These are phyloP conservation scores for Neonectria sp. DNA, from an alignment of 2,329 filamentous ascomycete species.

Conservation along the genomic window DNA sequence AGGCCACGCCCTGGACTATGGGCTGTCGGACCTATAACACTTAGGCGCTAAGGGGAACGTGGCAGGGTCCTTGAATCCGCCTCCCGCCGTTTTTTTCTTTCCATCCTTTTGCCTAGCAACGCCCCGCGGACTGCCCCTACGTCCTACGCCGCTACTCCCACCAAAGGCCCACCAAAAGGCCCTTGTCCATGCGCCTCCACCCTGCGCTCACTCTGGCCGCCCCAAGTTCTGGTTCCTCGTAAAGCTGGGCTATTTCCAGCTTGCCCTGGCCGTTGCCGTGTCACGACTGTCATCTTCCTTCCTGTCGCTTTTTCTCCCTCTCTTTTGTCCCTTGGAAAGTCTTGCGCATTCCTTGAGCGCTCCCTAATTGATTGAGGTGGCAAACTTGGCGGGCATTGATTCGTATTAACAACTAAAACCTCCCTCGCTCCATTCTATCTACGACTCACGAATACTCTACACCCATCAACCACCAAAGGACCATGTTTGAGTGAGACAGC, in stretches of 20 bases:
- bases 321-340: conserved; percentile 25
- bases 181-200: conserved; percentile 8
- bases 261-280: conserved; percentile 30
- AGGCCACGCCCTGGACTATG: conserved; percentile 4
- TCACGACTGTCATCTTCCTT: conserved; percentile 37
- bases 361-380: conserved; percentile 9
- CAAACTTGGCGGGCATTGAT: not conserved
- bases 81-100: conserved; percentile 8
- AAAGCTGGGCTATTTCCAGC: conserved; percentile 24
- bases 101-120: conserved; percentile 23
- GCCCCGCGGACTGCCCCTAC: conserved; percentile 11
- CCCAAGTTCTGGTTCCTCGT: conserved; percentile 16
- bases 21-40: conserved; percentile 15
- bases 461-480: conserved; percentile 15
- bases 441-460: conserved; percentile 22
- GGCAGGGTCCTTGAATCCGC: conserved; percentile 24
- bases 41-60: not conserved
- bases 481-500: conserved; percentile 44
- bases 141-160: not conserved
- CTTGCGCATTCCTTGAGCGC: not conserved
- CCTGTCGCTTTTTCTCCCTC: conserved; percentile 11
- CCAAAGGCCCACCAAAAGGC: not conserved
- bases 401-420: conserved; percentile 24
- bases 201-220: conserved; percentile 2
- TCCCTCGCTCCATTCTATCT: conserved; percentile 28